Percentiles rank a stretch among this genome's conserved stretches.
These are phyloP conservation scores for Triangularia setosa DNA, from an alignment of 2,329 filamentous ascomycete genomes.

Conservation along the genomic window DNA sequence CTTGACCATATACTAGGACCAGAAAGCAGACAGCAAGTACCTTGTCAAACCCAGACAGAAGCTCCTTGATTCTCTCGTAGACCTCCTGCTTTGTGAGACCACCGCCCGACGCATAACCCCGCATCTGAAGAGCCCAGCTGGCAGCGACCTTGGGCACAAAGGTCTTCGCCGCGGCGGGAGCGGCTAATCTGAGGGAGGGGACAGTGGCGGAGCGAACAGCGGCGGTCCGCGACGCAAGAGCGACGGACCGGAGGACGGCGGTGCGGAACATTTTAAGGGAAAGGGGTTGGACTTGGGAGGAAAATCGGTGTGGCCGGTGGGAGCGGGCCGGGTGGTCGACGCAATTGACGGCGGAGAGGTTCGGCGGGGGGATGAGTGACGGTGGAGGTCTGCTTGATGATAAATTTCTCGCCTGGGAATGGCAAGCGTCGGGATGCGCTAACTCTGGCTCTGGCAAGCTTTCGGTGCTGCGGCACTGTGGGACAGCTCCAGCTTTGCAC, in stretches of 20 bases:
- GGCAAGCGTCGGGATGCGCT: background rate
- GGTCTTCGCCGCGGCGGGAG: constrained; percentile 43
- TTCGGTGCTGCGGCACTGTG: background rate
- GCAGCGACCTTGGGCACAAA: constrained; percentile 50
- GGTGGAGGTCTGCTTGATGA: constrained; percentile 9
- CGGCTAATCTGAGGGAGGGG: constrained; percentile 55
- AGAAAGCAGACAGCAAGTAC: constrained; percentile 44
- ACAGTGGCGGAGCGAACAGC: constrained; percentile 49
- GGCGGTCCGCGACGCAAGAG: constrained; percentile 53
- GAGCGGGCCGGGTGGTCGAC: background rate
- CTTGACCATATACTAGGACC: background rate
- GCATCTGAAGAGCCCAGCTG: constrained; percentile 56
- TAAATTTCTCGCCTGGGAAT: constrained; percentile 14
- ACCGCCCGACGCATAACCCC: constrained; percentile 82
- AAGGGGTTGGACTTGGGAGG: constrained; percentile 5
- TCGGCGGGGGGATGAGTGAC: constrained; percentile 5
- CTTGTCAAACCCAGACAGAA: constrained; percentile 98
- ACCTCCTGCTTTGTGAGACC: constrained; percentile 64
- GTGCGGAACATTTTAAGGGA: constrained; percentile 77
- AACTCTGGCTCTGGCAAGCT: constrained; percentile 1
- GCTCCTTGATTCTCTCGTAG: constrained; percentile 33
- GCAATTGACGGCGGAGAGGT: background rate
- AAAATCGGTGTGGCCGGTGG: background rate
- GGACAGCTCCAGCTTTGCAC: constrained; percentile 6
- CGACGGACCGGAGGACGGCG: constrained; percentile 74